A percentile compares a stretch with the other conserved stretches of the same genome.
These are phyloP conservation scores for Hansenula sp. DNA, from an alignment of 1,139 yeast species.

Conservation along the genomic window DNA sequence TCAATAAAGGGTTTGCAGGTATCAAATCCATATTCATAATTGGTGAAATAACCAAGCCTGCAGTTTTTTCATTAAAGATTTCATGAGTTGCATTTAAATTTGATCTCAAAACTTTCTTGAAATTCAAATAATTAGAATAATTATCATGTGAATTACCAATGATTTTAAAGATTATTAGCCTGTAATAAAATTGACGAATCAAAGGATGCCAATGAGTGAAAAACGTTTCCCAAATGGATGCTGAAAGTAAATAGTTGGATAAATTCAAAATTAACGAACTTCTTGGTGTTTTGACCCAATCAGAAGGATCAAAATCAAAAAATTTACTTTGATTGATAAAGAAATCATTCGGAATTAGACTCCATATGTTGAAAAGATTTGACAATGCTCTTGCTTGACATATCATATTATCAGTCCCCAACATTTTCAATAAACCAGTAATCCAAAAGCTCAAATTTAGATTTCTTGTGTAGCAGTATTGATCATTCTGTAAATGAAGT, in stretches of 20 bases:
- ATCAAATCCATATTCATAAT: conserved; percentile 23
- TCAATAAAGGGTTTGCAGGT: conserved; percentile 49
- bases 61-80: conserved; percentile 1
- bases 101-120: conserved; percentile 9
- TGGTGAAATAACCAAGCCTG: conserved; percentile 1
- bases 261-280: conserved; percentile 11
- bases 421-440: conserved; percentile 52
- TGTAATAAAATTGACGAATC: conserved; percentile 62
- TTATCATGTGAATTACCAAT: conserved; percentile 36
- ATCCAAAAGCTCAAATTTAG: conserved; percentile 81
- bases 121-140: conserved; percentile 2
- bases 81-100: conserved; percentile 11
- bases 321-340: conserved; percentile 5
- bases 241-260: conserved; percentile 24
- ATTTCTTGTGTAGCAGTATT: conserved; percentile 13
- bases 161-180: conserved; percentile 67
- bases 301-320: not conserved
- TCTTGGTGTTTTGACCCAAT: conserved; percentile 14
- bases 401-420: conserved; percentile 58
- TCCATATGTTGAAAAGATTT: conserved; percentile 72
- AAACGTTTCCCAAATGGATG: conserved; percentile 42
- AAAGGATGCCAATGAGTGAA: conserved; percentile 81
- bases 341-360: conserved; percentile 47
- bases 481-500: conserved; percentile 13
- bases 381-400: conserved; percentile 60